Evolutionary conservation across 2,329 filamentous ascomycete genomes (phyloP).

Genomic region (Xylariaceae sp.): DNA sequence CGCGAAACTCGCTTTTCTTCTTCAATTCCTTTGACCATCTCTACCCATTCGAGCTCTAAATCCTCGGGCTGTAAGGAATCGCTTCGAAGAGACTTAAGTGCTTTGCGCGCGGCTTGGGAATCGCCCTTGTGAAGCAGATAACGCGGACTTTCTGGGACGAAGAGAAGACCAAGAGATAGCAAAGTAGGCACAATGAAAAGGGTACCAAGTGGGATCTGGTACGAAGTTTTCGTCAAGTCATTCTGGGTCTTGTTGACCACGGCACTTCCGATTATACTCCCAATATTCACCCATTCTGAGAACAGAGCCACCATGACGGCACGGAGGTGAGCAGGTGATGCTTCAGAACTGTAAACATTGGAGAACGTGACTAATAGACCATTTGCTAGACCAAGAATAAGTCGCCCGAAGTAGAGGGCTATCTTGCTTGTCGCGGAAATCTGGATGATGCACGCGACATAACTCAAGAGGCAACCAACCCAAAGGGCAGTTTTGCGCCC

Average conservation of each 20-base stretch:
- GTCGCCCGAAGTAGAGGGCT: conserved; percentile 43
- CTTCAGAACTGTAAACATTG: conserved; percentile 47
- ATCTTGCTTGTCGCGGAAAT: conserved; percentile 37
- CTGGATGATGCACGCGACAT: conserved; percentile 41
- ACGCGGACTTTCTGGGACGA: conserved; percentile 44
- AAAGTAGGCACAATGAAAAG: conserved; percentile 45
- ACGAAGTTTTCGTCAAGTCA: conserved; percentile 36
- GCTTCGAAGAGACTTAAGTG: conserved; percentile 31
- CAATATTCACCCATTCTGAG: conserved; percentile 46
- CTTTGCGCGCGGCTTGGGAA: conserved; percentile 22
- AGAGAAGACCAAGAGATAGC: conserved; percentile 41
- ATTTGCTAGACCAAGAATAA: conserved; percentile 41
- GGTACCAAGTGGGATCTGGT: conserved; percentile 44
- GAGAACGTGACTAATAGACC: conserved; percentile 44
- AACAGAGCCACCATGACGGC: conserved; percentile 46
- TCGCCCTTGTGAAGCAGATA: conserved; percentile 37
- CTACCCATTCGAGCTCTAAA: conserved; percentile 38
- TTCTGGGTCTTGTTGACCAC: conserved; percentile 40
- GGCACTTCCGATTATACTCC: conserved; percentile 43
- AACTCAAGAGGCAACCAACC: conserved; percentile 44
- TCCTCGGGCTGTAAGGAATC: conserved; percentile 28
- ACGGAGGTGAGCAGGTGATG: conserved; percentile 44
- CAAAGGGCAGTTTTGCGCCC: conserved; percentile 44
- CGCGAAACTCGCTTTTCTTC: conserved; percentile 33
- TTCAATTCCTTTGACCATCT: conserved; percentile 37